Base-by-base conservation (phyloP, 129 eudicot genomes). In the Cynara cardunculus region DNA sequence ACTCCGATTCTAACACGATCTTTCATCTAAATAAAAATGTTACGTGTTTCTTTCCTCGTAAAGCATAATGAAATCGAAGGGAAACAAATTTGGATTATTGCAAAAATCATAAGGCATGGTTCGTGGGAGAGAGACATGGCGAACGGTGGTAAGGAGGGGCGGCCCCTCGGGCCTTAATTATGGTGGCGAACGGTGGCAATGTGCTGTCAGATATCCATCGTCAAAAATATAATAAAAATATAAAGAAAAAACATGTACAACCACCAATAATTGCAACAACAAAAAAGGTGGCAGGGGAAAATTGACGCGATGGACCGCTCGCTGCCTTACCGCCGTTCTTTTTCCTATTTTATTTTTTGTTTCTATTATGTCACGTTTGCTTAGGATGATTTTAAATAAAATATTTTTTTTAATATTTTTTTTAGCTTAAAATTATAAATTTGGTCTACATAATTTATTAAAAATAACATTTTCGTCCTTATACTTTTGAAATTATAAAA, bases 281-380 rank as follows among this genome's bases (percentile, higher is more conserved):
- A 76, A 76, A 72, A 4, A 76, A 39, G 21, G 28, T 75, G 49
- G 53, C 19, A 28, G 14, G 5, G 19, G 24, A 56, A 1, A 53
- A 56, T 61, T 30, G 16, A 31, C 25, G 5, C 22, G 70, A 53
- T 75, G 49, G 70, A 59, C 79, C 25, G 56, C 65, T 73, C 30
- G 46, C 44, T 75, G 26, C 21, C 0, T 59, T 11, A 19, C 80
- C 65, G 56, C 80, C 80, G 80, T 76, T 76, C 80, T 59, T 76
- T 76, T 75, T 76, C 4, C 71, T 10, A 19, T 3, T 2, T 34
- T 13, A n/a, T 75, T 31, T 30, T 61, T 19, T 76, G 24, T 59
- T 61, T 19, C 22, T 21, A 19, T 12, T 59, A 76, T 31, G 24
- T 76, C 61, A 41, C 53, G 16, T 11, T 41, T 11, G n/a, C 11